phyloP scores from a whole-genome alignment of 805 yeast genomes.

The Gaillardinia entomophila region DNA sequence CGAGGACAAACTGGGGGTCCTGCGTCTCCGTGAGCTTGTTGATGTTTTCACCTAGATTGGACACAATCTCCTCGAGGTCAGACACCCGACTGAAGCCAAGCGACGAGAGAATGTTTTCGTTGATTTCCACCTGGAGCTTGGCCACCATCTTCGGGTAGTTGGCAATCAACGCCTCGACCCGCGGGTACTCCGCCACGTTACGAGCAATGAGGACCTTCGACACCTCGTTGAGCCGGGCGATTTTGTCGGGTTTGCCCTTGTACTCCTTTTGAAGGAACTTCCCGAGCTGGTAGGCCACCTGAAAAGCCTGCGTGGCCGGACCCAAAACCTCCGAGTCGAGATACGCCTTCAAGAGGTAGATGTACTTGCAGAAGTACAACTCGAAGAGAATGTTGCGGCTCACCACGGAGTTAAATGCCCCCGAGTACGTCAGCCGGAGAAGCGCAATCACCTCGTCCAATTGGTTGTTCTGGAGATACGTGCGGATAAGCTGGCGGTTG shows the following conservation, averaged over 20 bases:
- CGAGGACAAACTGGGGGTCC: slow-evolving; percentile 30
- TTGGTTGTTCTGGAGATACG: slow-evolving; percentile 2
- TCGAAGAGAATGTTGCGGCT: slow-evolving; percentile 17
- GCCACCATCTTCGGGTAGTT: slow-evolving; percentile 13
- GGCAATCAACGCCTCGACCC: slow-evolving; percentile 13
- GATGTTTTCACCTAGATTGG: slow-evolving; percentile 25
- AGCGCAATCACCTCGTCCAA: slow-evolving; percentile 4
- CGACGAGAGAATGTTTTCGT: slow-evolving; percentile 16
- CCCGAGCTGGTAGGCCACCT: slow-evolving; percentile 12
- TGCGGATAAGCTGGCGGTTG: slow-evolving; percentile 3
- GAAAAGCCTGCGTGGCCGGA: slow-evolving; percentile 2
- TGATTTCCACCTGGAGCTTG: slow-evolving; percentile 16
- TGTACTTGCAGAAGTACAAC: slow-evolving; percentile 18
- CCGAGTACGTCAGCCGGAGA: slow-evolving; percentile 2
- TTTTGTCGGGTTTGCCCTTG: slow-evolving; percentile 1
- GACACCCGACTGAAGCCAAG: slow-evolving; percentile 21
- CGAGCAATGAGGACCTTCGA: slow-evolving; percentile 19
- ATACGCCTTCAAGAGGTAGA: slow-evolving; percentile 15
- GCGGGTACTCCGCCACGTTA: slow-evolving; percentile 15
- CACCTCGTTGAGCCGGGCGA: slow-evolving; percentile 11
- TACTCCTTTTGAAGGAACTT: slow-evolving; percentile 13
- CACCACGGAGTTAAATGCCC: slow-evolving; percentile 1
- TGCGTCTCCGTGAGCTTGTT: slow-evolving; percentile 18
- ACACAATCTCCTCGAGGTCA: slow-evolving; percentile 25
- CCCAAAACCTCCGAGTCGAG: slow-evolving; percentile 10